A percentile compares a stretch with the other conserved stretches of the same genome.
These are phyloP conservation scores for Trichoderma simmonsii DNA, from an alignment of 2,329 filamentous ascomycete genomes.

Conservation along the genomic window DNA sequence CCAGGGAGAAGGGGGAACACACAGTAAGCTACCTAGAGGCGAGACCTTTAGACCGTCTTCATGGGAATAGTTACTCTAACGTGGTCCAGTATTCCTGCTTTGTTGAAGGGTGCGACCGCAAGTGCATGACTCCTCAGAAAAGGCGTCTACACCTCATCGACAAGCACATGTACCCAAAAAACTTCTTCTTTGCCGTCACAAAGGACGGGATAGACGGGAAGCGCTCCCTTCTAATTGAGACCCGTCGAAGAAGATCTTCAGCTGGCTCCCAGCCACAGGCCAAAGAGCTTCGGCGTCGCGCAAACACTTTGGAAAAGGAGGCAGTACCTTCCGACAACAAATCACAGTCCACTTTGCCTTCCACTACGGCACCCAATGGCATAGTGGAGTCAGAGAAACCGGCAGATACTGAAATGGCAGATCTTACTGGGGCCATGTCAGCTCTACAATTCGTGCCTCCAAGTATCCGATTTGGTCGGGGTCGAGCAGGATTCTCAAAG, in stretches of 20 bases:
- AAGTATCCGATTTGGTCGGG: slow-evolving; percentile 63
- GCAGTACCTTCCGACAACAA: slow-evolving; percentile 18
- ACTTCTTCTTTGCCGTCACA: slow-evolving; percentile 84
- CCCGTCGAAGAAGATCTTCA: slow-evolving; percentile 47
- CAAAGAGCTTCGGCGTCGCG: slow-evolving; percentile 34
- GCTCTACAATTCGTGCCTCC: slow-evolving; percentile 67
- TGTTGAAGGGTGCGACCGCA: slow-evolving; percentile 79
- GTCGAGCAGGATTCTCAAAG: slow-evolving; percentile 52
- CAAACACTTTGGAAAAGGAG: slow-evolving; percentile 32
- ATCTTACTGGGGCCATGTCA: slow-evolving; percentile 66
- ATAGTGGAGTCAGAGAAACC: slow-evolving; percentile 22
- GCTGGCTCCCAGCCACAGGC: slow-evolving; percentile 37
- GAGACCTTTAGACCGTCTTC: neutral
- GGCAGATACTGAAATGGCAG: slow-evolving; percentile 56
- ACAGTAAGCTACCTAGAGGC: slow-evolving; percentile 56
- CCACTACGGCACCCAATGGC: neutral
- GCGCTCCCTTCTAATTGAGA: slow-evolving; percentile 70
- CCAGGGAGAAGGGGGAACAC: slow-evolving; percentile 76
- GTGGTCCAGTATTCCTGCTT: slow-evolving; percentile 74
- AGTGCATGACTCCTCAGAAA: slow-evolving; percentile 80
- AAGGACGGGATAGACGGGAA: slow-evolving; percentile 86
- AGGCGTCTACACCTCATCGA: slow-evolving; percentile 85
- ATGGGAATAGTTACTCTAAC: slow-evolving; percentile 20
- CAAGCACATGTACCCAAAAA: slow-evolving; percentile 87
- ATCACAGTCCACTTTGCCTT: slow-evolving; percentile 19